phyloP scores from a whole-genome alignment of 2,329 filamentous ascomycete species.

The Aspergillaceae sp. region DNA sequence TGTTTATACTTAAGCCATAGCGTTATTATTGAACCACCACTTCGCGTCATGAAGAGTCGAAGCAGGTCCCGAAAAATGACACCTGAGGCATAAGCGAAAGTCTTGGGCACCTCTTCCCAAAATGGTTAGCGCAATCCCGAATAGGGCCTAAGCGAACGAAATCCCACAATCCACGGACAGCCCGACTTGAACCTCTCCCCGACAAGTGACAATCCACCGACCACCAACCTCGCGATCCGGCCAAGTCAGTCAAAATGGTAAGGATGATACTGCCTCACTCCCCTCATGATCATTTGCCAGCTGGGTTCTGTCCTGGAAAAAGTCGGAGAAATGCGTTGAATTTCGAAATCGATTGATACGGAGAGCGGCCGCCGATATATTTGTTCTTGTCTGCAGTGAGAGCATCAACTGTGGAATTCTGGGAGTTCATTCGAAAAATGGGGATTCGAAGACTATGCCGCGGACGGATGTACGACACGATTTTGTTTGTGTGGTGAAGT shows the following conservation, averaged over 20 bases:
- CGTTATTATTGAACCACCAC: too few species aligned
- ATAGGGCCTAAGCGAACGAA: conserved; percentile 40
- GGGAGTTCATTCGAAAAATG: too few species aligned
- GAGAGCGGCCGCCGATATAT: too few species aligned
- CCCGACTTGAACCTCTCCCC: conserved; percentile 25
- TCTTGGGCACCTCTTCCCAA: conserved; percentile 14
- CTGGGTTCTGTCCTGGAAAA: conserved; percentile 11
- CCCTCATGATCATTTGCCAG: conserved; percentile 10
- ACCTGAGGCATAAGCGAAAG: conserved; percentile 13
- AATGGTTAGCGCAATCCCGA: conserved; percentile 21
- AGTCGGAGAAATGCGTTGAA: not conserved
- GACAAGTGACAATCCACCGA: conserved; percentile 35
- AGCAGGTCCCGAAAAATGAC: not conserved
- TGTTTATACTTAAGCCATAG: too few species aligned
- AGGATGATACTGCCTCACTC: conserved; percentile 15
- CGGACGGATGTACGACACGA: too few species aligned
- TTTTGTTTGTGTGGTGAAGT: too few species aligned
- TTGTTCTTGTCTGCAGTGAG: too few species aligned
- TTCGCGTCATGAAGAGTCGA: not conserved
- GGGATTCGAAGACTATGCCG: too few species aligned
- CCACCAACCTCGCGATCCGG: conserved; percentile 36
- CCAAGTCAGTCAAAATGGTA: conserved; percentile 43
- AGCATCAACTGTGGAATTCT: too few species aligned
- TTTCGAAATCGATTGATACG: not conserved
- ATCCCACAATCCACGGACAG: conserved; percentile 35